Base-by-base conservation (phyloP, 345 rosid species). In the Limnanthes douglasii region DNA sequence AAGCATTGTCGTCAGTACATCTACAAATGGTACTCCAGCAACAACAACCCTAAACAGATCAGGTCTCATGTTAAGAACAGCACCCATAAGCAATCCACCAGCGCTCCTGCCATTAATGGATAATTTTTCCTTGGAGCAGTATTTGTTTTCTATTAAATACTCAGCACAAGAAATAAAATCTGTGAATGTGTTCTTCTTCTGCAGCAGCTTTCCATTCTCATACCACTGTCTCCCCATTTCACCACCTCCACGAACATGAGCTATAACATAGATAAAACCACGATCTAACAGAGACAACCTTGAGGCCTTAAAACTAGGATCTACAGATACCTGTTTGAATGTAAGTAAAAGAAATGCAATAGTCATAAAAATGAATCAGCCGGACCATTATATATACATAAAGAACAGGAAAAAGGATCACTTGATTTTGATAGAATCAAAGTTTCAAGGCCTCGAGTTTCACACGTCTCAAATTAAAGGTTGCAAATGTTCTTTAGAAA, bases 161-260 rank as follows among this genome's bases (percentile, higher is more conserved):
- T 90, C 95, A 1, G 95, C 95, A 47, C 79, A 74, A 18, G 75
- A 62, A 46, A 84, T 68, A 54, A 84, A 84, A 62, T 90, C 95
- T 2, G 86, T 69, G 57, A 79, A 90, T 21, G 95, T 90, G 61
- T 79, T 90, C 24, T 72, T 79, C 53, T 90, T 88, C 65, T 69
- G 68, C 49, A 90, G 61, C 4, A 72, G 49, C 54, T 90, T 90
- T 44, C 98, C 95, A 36, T 74, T 70, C 62, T 90, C 98, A 39
- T 90, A 84, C 98, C 98, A 90, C 53, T 57, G 80, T 54, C 98
- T 80, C 48, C 98, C 95, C 84, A 90, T 74, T 64, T 84, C 98
- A 41, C 94, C 95, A 45, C 98, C 98, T 5, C 98, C 95, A 36
- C 98, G 95, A 54, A 88, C 48, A 45, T 88, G 97, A 50, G 98